A percentile compares a stretch with the other conserved stretches of the same genome.
Conservation (phyloP, 306 rosid species). For the Lablab purpureus region DNA sequence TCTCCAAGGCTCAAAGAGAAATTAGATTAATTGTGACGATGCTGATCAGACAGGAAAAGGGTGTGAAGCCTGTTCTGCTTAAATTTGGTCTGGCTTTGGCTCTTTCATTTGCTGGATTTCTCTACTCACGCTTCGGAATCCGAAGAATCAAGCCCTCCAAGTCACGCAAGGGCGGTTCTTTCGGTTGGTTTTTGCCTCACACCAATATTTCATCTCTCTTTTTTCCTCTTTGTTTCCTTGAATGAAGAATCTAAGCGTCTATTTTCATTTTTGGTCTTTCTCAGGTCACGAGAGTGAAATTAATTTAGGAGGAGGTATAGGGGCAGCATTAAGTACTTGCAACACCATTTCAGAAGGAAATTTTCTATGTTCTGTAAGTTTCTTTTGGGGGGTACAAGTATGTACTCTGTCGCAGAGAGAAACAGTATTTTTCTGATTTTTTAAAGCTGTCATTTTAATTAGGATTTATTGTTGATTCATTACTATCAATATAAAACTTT, state of each 20-base stretch:
- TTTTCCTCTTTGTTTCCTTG: neutral
- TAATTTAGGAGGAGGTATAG: slow-evolving; percentile 43
- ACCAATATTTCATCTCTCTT: neutral
- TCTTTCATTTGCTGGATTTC: slow-evolving; percentile 78
- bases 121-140: slow-evolving; percentile 61
- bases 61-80: slow-evolving; percentile 64
- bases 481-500: neutral
- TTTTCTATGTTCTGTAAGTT: slow-evolving; percentile 26
- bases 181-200: slow-evolving; percentile 56
- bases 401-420: neutral
- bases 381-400: neutral
- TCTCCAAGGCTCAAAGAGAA: slow-evolving; percentile 32
- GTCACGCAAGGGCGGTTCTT: slow-evolving; percentile 46
- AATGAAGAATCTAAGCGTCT: slow-evolving; percentile 24
- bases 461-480: neutral
- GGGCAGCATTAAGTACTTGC: slow-evolving; percentile 49
- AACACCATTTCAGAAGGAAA: slow-evolving; percentile 46
- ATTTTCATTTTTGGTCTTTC: neutral
- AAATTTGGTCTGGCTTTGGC: slow-evolving; percentile 79
- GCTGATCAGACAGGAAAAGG: slow-evolving; percentile 51
- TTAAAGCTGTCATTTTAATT: neutral
- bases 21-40: slow-evolving; percentile 31
- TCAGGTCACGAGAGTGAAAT: slow-evolving; percentile 55
- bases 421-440: neutral
- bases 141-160: slow-evolving; percentile 53